Evolutionary conservation across 805 yeast genomes (phyloP).

Genomic region (Yamadazyma ubonensis): DNA sequence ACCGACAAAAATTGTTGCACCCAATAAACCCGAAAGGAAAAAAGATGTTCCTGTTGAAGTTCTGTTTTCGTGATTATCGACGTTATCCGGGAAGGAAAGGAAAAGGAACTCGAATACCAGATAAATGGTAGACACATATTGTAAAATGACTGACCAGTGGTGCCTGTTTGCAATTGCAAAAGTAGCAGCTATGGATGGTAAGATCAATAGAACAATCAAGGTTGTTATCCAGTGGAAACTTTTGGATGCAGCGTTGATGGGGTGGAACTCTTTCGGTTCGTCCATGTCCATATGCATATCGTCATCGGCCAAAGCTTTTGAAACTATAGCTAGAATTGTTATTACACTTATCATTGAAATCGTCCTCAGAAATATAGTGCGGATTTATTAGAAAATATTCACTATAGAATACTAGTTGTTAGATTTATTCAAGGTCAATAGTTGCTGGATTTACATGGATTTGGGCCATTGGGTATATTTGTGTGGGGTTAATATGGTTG

Average conservation of each 20-base stretch:
- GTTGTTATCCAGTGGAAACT: slow-evolving; percentile 66
- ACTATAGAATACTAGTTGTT: no score
- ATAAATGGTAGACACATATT: slow-evolving; percentile 47
- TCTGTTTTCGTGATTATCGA: slow-evolving; percentile 61
- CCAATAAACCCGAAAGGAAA: slow-evolving; percentile 51
- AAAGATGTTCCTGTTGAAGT: slow-evolving; percentile 70
- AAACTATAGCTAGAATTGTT: no score
- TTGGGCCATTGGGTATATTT: no score
- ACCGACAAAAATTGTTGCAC: slow-evolving; percentile 53
- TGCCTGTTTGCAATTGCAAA: slow-evolving; percentile 54
- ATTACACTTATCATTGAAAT: no score
- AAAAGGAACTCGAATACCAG: slow-evolving; percentile 56
- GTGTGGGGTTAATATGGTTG: no score
- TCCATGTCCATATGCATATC: slow-evolving; percentile 19
- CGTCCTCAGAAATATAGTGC: no score
- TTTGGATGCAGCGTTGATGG: slow-evolving; percentile 50
- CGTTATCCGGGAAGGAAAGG: slow-evolving; percentile 59
- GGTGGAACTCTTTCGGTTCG: slow-evolving; percentile 38
- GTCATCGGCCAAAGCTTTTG: no score
- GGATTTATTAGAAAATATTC: no score
- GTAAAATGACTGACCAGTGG: slow-evolving; percentile 46
- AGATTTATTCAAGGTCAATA: no score
- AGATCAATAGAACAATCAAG: slow-evolving; percentile 43
- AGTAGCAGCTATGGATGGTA: slow-evolving; percentile 57
- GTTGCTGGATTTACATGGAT: no score